Evolutionary conservation across 1,284 basidiomycete genomes (phyloP).

Genomic region (Ustilago hordei): DNA sequence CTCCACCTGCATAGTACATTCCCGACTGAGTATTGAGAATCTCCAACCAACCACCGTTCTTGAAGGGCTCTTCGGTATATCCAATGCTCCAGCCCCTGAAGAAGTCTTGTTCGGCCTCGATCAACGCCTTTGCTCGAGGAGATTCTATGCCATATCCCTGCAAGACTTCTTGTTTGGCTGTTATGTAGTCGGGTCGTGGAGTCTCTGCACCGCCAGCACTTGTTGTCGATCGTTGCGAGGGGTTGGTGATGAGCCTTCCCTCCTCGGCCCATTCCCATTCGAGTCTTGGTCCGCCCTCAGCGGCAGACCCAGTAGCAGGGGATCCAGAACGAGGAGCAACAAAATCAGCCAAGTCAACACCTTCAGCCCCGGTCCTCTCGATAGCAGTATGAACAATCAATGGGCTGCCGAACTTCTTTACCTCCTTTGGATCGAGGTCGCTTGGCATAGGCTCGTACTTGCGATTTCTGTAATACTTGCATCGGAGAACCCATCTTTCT

Average conservation of each 20-base stretch:
- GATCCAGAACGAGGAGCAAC: not conserved
- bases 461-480: conserved; percentile 32
- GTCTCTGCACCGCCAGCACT: not conserved
- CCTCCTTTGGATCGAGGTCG: conserved; percentile 29
- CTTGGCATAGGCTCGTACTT: conserved; percentile 45
- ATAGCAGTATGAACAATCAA: conserved; percentile 29
- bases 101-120: conserved; percentile 45
- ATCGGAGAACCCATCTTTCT: conserved; percentile 32
- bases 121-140: conserved; percentile 16
- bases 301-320: not conserved
- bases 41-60: conserved; percentile 32
- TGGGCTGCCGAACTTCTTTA: conserved; percentile 35
- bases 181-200: conserved; percentile 25
- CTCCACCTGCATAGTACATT: conserved; percentile 10
- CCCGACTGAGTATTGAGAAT: conserved; percentile 17
- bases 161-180: conserved; percentile 23
- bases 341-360: conserved; percentile 32
- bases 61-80: conserved; percentile 43
- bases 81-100: conserved; percentile 51
- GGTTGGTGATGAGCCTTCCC: conserved; percentile 7
- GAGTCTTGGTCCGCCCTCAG: conserved; percentile 1
- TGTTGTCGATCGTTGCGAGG: not conserved
- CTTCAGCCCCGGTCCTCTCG: conserved; percentile 33
- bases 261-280: conserved; percentile 51
- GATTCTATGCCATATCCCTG: conserved; percentile 39